A percentile compares a stretch with the other conserved stretches of the same genome.
Conservation (phyloP, 1,139 yeast genomes). For the Sugiyamaella japonica region DNA sequence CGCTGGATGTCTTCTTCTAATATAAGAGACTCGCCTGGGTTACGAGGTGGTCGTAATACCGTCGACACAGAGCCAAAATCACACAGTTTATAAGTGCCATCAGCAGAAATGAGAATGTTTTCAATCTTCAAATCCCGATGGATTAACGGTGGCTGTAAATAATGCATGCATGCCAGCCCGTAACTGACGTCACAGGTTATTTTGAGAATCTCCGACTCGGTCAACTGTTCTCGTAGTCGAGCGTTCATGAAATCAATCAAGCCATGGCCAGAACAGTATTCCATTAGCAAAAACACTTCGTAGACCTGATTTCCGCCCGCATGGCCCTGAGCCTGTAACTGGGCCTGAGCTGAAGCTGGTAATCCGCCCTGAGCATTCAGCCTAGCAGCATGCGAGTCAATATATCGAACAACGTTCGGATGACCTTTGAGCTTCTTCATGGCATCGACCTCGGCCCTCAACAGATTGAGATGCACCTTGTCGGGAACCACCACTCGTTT, state of each 20-base stretch:
- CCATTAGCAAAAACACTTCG: slow-evolving; percentile 92
- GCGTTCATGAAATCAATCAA: slow-evolving; percentile 92
- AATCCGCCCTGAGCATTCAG: slow-evolving; percentile 35
- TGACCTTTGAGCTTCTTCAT: slow-evolving; percentile 78
- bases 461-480: slow-evolving; percentile 62
- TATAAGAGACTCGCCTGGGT: slow-evolving; percentile 62
- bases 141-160: slow-evolving; percentile 72
- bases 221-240: slow-evolving; percentile 75
- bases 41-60: slow-evolving; percentile 63
- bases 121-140: slow-evolving; percentile 96
- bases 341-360: slow-evolving; percentile 6
- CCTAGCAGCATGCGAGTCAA: slow-evolving; percentile 94
- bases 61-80: slow-evolving; percentile 94
- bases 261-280: slow-evolving; percentile 78
- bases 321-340: slow-evolving; percentile 8
- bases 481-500: slow-evolving; percentile 77
- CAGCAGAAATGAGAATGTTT: slow-evolving; percentile 77
- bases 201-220: slow-evolving; percentile 76
- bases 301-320: slow-evolving; percentile 43
- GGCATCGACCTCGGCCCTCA: slow-evolving; percentile 78
- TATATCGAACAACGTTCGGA: slow-evolving; percentile 79
- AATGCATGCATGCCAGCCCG: slow-evolving; percentile 89
- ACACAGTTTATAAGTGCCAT: slow-evolving; percentile 76
- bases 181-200: slow-evolving; percentile 81
- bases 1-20: slow-evolving; percentile 81